Percentiles rank a stretch among this genome's conserved stretches.
phyloP scores from a whole-genome alignment of 1,139 yeast species.

The Sugiyamaella xylanicola region DNA sequence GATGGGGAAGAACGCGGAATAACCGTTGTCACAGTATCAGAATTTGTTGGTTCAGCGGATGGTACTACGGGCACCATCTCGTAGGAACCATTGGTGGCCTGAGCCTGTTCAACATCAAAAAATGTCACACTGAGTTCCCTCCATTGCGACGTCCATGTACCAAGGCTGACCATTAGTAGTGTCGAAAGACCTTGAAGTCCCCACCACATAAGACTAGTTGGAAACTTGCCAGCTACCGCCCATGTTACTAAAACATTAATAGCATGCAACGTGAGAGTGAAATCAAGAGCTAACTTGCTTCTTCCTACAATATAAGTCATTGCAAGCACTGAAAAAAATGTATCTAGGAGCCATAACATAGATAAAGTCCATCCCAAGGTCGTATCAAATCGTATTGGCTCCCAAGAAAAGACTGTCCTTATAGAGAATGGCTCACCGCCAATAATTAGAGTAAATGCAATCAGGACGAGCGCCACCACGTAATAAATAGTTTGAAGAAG shows the following conservation, averaged over 20 bases:
- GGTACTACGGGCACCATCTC: conserved; percentile 19
- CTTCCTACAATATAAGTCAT: conserved; percentile 88
- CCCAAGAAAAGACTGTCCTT: conserved; percentile 84
- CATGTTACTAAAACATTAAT: conserved; percentile 73
- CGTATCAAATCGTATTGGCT: conserved; percentile 68
- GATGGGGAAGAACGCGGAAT: not conserved
- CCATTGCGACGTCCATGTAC: conserved; percentile 89
- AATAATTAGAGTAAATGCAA: conserved; percentile 42
- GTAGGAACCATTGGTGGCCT: not conserved
- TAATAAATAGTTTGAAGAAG: conserved; percentile 44
- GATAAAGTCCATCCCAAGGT: conserved; percentile 77
- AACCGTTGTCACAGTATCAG: not conserved
- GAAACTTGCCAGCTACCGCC: conserved; percentile 65
- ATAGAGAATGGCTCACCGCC: conserved; percentile 51
- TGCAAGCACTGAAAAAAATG: conserved; percentile 63
- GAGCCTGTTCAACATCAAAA: conserved; percentile 52
- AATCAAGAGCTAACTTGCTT: conserved; percentile 93
- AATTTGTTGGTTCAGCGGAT: not conserved
- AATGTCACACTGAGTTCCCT: conserved; percentile 84
- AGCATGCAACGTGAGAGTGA: conserved; percentile 85
- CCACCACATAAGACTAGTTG: conserved; percentile 83
- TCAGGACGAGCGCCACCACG: conserved; percentile 40
- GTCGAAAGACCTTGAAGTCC: conserved; percentile 69
- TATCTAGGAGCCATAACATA: conserved; percentile 76
- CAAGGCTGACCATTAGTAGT: conserved; percentile 68